phyloP scores from a whole-genome alignment of 805 yeast genomes.

The Lipomyces yamadae region DNA sequence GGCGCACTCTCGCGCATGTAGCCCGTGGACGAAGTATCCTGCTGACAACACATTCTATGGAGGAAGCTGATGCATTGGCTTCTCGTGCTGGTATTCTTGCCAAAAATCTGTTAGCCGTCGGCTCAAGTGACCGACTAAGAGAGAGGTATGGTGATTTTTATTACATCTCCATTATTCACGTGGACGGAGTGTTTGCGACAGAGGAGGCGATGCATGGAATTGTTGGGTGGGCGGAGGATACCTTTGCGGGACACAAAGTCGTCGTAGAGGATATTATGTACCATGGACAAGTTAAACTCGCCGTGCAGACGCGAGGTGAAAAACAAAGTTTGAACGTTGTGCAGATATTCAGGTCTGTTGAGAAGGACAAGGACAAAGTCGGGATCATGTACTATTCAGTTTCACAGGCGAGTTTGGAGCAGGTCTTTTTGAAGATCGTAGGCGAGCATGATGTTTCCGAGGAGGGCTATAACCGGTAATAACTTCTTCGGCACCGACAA shows the following conservation, averaged over 20 bases:
- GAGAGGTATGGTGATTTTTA: constrained; percentile 40
- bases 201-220: constrained; percentile 20
- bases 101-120: constrained; percentile 43
- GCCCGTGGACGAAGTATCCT: constrained; percentile 44
- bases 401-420: constrained; percentile 43
- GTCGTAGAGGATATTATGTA: constrained; percentile 39
- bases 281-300: constrained; percentile 39
- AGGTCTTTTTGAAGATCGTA: constrained; percentile 45
- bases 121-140: constrained; percentile 42
- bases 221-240: constrained; percentile 37
- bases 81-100: constrained; percentile 46
- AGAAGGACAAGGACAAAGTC: constrained; percentile 15
- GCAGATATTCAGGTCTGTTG: constrained; percentile 29
- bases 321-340: constrained; percentile 7
- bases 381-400: constrained; percentile 43
- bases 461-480: constrained; percentile 35
- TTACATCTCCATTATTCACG: constrained; percentile 43
- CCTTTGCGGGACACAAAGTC: constrained; percentile 23
- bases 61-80: constrained; percentile 48
- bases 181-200: constrained; percentile 12
- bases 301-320: constrained; percentile 27
- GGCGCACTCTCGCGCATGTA: constrained; percentile 45
- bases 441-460: constrained; percentile 40
- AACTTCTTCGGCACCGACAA: background rate
- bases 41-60: constrained; percentile 48